Base-by-base conservation (phyloP, 495 filamentous ascomycete genomes). In the Aspergillus conjunctus region DNA sequence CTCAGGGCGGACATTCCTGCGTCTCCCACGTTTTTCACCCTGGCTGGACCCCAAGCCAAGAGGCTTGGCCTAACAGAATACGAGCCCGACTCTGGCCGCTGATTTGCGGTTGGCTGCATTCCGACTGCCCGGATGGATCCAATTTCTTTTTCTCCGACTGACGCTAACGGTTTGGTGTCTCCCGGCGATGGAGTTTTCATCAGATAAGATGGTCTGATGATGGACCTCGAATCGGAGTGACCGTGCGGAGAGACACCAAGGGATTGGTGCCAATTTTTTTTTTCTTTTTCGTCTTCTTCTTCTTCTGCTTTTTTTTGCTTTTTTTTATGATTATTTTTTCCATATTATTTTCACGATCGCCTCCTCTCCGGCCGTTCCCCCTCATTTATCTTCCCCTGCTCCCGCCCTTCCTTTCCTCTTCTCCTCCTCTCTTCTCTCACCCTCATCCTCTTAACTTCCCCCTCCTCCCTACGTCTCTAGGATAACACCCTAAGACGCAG, bases 161-260 rank as follows among this genome's bases (percentile, higher is more conserved):
- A 37, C 8, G 34, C 34, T 37, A 37, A 37, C 34, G 34, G 34
- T 9, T 37, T 37, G n/a, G n/a, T n/a, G n/a, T n/a, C n/a, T n/a
- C n/a, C n/a, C 14, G 34, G 34, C 2, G 43, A 46, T n/a, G 9
- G 43, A 4, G 9, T 8, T 20, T 48, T 17, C 44, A 48, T 48
- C 44, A 48, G 44, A 48, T 48, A 48, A 48, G 44, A 48, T 48
- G 17, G 44, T 48, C 44, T 20, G 20, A 48, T 6, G 20, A 22
- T 43, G 37, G 37, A 41, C 12, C 8, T 11, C 15, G 37, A n/a
- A 41, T 41, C 37, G 37, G 37, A 41, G 37, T n/a, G 7, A 2
- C 26, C 26, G 26, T 26, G n/a, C n/a, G 26, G 26, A 26, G 26
- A 26, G 5, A 26, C 2, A n/a, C n/a, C n/a, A n/a, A n/a, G n/a